Conservation (phyloP, 2,329 filamentous ascomycete species). For the Pseudophaeomoniella oleicola region DNA sequence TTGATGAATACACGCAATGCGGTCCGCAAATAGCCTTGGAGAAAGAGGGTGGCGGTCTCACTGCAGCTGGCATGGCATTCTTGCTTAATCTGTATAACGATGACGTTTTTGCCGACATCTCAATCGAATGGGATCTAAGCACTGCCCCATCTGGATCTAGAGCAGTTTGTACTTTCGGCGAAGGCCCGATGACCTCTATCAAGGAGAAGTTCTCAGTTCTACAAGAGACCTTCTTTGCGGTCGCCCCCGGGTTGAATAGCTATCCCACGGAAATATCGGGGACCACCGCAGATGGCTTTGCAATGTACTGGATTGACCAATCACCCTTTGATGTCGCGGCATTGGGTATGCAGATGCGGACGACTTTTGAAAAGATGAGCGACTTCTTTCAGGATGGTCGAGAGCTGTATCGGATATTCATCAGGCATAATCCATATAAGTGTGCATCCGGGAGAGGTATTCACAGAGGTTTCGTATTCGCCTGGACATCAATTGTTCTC, state of each 20-base stretch:
- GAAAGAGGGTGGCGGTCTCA: background rate
- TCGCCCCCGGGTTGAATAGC: background rate
- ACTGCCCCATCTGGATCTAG: background rate
- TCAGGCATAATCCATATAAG: background rate
- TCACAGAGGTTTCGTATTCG: background rate
- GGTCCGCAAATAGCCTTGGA: background rate
- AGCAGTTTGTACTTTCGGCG: background rate
- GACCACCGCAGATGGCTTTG: background rate
- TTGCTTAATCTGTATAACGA: background rate
- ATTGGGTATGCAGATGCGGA: background rate
- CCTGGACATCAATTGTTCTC: background rate
- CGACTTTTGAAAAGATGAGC: background rate
- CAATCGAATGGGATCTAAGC: background rate
- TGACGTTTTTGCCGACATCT: background rate
- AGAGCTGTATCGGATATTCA: background rate
- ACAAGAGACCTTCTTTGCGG: background rate
- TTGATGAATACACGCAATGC: background rate
- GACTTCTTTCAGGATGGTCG: background rate
- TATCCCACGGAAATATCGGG: background rate
- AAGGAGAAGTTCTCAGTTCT: background rate
- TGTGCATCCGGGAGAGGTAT: background rate
- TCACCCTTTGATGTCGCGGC: background rate
- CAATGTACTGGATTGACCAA: slow-evolving; percentile 1
- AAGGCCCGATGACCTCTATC: background rate
- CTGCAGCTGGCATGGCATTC: background rate